Base-by-base conservation (phyloP, 768 basidiomycete genomes). In the Dendrothele bispora region DNA sequence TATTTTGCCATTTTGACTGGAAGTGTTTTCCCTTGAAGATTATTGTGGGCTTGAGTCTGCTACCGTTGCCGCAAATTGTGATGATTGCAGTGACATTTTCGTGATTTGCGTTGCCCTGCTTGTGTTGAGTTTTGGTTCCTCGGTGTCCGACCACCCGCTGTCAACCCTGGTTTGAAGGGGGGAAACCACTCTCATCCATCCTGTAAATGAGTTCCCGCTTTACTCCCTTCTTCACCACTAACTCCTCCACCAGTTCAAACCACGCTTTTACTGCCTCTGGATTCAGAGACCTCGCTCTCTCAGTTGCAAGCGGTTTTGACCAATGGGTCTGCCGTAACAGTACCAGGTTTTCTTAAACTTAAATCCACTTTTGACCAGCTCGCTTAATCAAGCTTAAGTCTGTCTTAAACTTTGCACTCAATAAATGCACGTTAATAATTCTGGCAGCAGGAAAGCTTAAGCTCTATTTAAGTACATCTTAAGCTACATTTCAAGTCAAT, bases 111-210 rank as follows among this genome's bases (percentile, higher is more conserved):
- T 58, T 52, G 5, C 64, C 63, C 48, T 64, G 63, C 41, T 61
- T 59, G 45, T 68, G 62, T 53, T 70, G 68, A 2, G 54, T 56
- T 35, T 60, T 60, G 11, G 55, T 58, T 7, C 58, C 60, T 30
- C 49, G 41, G 3, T 44, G 49, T 1, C 63, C 59, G 25, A 66
- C 49, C 1, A 69, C 65, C 15, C 56, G 38, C 37, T 66, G 55
- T 10, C 45, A 58, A 1, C 66, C 64, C 12, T 37, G 12, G 29
- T 60, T 52, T 0, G 26, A 47, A 20, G 55, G 55, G 29, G 56
- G 58, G 24, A 68, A 61, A 0, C 70, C 66, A 48, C 55, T 63
- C 51, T 72, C 63, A 40, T 72, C 69, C 63, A 68, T 67, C 3
- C 62, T 57, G 46, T 65, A 70, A 11, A 61, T 61, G 32, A 55